Evolutionary conservation across 1,284 basidiomycete genomes (phyloP), one percentile per base, ranked within the genome.

Genomic region (Pholiota adiposa): DNA sequence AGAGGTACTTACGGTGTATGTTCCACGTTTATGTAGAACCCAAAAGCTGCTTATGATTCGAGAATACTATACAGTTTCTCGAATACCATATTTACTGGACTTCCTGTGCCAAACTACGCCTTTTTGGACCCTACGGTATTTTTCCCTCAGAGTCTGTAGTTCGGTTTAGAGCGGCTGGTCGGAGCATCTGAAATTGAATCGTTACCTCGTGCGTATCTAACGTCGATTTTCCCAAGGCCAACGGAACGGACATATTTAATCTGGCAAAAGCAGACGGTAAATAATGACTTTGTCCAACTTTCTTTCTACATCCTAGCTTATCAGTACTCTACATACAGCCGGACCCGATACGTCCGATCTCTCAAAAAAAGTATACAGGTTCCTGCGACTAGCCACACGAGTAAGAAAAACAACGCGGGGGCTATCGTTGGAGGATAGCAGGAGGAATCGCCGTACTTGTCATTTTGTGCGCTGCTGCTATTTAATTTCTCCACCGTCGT

Each of bases 341-440:
- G n/a, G n/a, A n/a, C n/a, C n/a, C n/a, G n/a, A n/a, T n/a, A n/a
- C n/a, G n/a, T n/a, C n/a, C n/a, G n/a, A n/a, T n/a, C n/a, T n/a
- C n/a, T n/a, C n/a, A n/a, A n/a, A n/a, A n/a, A n/a, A n/a, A n/a
- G n/a, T n/a, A n/a, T n/a, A n/a, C n/a, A n/a, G n/a, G n/a, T n/a
- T n/a, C n/a, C n/a, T n/a, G n/a, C n/a, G n/a, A n/a, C n/a, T n/a
- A n/a, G n/a, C n/a, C n/a, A n/a, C n/a, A n/a, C n/a, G n/a, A n/a
- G n/a, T n/a, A 58, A 60, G 14, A 58, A 60, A 41, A 53, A 38
- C 9, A 61, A 67, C n/a, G 61, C 63, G 7, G 68, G 64, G 2
- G 58, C 65, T 16, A 69, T 69, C 23, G 67, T 60, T 44, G 68
- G 68, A 18, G 67, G 67, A 2, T 65, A 5, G 57, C 66, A 21